phyloP scores from a whole-genome alignment of 2,329 filamentous ascomycete genomes.

The Neofusicoccum ribis region DNA sequence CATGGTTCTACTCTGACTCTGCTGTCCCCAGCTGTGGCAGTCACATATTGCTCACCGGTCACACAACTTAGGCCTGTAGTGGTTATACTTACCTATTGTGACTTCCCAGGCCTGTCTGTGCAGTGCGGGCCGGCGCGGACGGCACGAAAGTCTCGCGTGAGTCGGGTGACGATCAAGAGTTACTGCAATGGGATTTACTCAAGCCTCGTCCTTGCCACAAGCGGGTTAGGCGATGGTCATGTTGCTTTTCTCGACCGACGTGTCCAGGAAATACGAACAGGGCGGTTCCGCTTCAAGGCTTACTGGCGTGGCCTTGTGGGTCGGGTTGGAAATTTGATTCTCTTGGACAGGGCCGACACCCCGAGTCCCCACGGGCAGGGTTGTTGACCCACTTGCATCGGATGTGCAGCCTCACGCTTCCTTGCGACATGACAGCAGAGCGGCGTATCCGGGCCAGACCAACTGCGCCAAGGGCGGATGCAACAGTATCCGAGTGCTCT shows the following conservation, averaged over 20 bases:
- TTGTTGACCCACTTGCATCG: neutral
- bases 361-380: neutral
- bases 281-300: neutral
- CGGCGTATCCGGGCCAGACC: neutral
- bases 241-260: neutral
- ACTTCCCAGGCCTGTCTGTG: neutral
- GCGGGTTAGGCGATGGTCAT: neutral
- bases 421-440: neutral
- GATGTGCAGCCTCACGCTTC: too few species aligned
- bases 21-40: too few species aligned
- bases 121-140: neutral
- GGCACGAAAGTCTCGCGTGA: neutral
- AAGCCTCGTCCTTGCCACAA: neutral
- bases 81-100: neutral
- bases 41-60: too few species aligned
- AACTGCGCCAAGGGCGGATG: neutral
- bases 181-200: neutral
- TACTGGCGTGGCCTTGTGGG: neutral
- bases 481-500: neutral
- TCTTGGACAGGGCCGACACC: neutral
- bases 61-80: too few species aligned
- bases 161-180: neutral
- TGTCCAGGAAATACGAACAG: neutral
- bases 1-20: too few species aligned
- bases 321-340: neutral